Conservation (phyloP, 169 alveolate species). For the Amoebophrya sp. region DNA sequence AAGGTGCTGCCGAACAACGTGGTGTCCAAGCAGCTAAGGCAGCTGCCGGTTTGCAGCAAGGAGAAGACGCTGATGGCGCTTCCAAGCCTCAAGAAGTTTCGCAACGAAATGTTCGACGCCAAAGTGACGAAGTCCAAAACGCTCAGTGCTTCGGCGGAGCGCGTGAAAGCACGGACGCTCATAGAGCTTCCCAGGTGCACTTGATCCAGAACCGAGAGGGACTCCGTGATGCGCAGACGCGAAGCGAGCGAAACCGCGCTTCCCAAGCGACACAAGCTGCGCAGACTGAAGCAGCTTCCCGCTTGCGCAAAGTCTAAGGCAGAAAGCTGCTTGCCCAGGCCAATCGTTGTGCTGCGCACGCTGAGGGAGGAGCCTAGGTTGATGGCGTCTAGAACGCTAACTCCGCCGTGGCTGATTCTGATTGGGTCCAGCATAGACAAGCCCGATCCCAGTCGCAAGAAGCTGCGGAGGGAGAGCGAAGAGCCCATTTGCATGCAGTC, state of each 20-base stretch:
- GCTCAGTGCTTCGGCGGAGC: not conserved
- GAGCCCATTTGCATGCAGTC: not conserved
- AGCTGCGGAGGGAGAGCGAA: not conserved
- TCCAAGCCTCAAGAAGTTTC: no score
- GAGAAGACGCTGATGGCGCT: no score
- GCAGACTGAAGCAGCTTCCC: not conserved
- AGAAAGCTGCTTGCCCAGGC: not conserved
- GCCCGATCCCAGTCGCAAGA: conserved; percentile 3
- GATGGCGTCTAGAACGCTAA: not conserved
- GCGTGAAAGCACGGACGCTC: not conserved
- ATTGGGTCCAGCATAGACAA: no score
- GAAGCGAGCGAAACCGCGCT: not conserved
- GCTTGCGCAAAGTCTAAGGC: not conserved
- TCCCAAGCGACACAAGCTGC: not conserved
- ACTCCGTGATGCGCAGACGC: not conserved
- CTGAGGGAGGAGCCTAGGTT: conserved; percentile 22
- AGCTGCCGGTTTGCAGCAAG: no score
- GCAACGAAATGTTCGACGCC: not conserved
- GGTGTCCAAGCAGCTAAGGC: no score
- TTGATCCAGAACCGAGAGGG: not conserved
- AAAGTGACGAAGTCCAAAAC: not conserved
- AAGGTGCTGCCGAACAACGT: no score
- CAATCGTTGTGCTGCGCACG: not conserved
- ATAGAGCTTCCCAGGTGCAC: not conserved
- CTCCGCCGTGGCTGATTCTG: not conserved